Evolutionary conservation across 2,329 filamentous ascomycete species (phyloP), one percentile per base, ranked within the genome.

Genomic region (Neophaeococcomyces aloes): DNA sequence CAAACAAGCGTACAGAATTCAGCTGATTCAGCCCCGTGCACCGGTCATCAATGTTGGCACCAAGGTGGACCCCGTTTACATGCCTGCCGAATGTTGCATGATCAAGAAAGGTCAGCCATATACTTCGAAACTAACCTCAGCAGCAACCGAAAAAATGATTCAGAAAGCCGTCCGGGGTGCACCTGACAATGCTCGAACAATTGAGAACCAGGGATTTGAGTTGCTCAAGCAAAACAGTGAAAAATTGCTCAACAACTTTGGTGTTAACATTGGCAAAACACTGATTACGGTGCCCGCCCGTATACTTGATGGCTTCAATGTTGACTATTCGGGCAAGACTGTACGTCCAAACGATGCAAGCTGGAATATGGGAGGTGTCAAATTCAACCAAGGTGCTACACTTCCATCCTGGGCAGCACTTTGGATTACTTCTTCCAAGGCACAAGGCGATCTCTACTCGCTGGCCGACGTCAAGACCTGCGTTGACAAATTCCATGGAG

Each of bases 211-310:
- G 23, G 49, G 49, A 2, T 31, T 35, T 2, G 11, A 14, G 3
- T 19, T 49, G 2, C 13, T 15, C 15, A 38, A 45, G 37, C 33
- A 38, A 34, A 36, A 49, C 33, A 17, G 36, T 40, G 25, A 38
- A 38, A 32, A 34, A 30, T 23, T 29, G 7, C 17, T 47, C 32
- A 68, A 71, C 7, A 81, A 76, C 2, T 70, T 77, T 18, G 49
- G 41, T 4, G 30, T 53, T 27, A 25, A 38, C 1, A 71, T 87
- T 2, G 69, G 66, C 5, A 71, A 73, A 10, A 61, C 67, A 1
- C 69, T 94, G 27, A 67, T 94, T 27, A 83, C 82, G 0, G 83
- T 94, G 0, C 68, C 70, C 1, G 88, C 77, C 1, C 78, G 87
- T 4, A 73, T 89, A 31, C 70, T 94, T 0, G 32, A 55, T 0